Evolutionary conservation across 495 filamentous ascomycete genomes (phyloP), one percentile per base, ranked within the genome.

Genomic region (Hypoxylon lenormandii): DNA sequence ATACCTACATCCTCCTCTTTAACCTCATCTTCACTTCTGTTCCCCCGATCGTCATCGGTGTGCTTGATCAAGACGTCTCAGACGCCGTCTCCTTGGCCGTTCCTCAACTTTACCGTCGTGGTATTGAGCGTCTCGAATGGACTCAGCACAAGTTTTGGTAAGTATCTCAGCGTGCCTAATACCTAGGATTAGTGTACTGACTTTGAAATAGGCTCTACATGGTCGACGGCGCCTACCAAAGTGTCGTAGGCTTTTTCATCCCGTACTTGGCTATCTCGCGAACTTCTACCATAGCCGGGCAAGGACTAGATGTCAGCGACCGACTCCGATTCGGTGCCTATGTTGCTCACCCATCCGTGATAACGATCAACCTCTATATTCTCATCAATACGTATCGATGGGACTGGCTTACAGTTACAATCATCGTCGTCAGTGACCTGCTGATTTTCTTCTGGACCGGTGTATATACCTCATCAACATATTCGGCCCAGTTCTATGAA

Each of bases 371-470:
- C 75, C 76, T 88, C 56, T 99, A 98, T 81, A 90, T 99, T 70
- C 81, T 98, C 66, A 85, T 99, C 80, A 99, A 99, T 77, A 94
- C 91, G 4, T 98, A 95, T 77, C 85, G 93, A 60, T 98, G 96
- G 96, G 96, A 99, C 77, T 98, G 94, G 94, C 82, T 98, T 72
- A 92, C 94, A 66, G 71, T 91, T 11, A 81, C 97, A 73, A 89
- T 97, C 70, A 89, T 93, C 26, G 75, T 74, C 47, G 84, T 97
- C 74, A 97, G 93, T 79, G 90, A 90, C 63, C 75, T 97, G 22
- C 83, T 97, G 72, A 89, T 98, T 72, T 99, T 91, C 85, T 90
- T 97, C 80, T 99, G 95, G 96, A 97, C 96, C 19, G 94, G 92
- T 40, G 86, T 97, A 43, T 99, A 94, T 78, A 93, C 93, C 0